A percentile compares a stretch with the other conserved stretches of the same genome.
Conservation (phyloP, 169 alveolate species). For the Sarcocystis neurona region DNA sequence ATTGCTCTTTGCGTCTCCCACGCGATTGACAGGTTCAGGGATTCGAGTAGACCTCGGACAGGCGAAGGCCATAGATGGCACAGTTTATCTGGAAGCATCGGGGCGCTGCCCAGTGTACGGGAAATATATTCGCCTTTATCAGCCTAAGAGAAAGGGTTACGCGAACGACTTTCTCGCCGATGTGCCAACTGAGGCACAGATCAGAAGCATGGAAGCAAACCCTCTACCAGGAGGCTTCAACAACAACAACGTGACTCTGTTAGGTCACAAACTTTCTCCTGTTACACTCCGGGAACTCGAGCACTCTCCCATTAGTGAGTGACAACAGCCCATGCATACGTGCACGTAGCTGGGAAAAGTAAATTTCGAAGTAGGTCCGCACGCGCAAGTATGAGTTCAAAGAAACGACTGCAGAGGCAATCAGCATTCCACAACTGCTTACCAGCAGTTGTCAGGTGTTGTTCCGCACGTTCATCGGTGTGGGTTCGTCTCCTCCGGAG, state of each 20-base stretch:
- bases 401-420: too few relatives aligned
- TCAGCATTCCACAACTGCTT: too few relatives aligned
- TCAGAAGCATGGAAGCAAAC: background rate
- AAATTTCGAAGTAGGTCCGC: too few relatives aligned
- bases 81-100: background rate
- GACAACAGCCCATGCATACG: too few relatives aligned
- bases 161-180: conserved; percentile 23
- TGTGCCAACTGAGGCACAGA: conserved; percentile 3
- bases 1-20: too few relatives aligned
- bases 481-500: too few relatives aligned
- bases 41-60: conserved; percentile 17
- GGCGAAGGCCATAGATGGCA: conserved; percentile 14
- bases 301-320: too few relatives aligned
- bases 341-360: too few relatives aligned
- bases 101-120: conserved; percentile 42
- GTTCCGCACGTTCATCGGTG: too few relatives aligned
- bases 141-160: conserved; percentile 8
- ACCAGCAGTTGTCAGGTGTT: too few relatives aligned
- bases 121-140: background rate
- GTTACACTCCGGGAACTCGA: too few relatives aligned
- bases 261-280: background rate
- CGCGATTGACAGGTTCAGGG: conserved; percentile 43
- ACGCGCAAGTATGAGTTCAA: too few relatives aligned
- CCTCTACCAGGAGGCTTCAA: conserved; percentile 53
- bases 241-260: background rate